These are phyloP conservation scores for Cinchona pubescens DNA, from an alignment of 257 asterid species.

Conservation along the genomic window DNA sequence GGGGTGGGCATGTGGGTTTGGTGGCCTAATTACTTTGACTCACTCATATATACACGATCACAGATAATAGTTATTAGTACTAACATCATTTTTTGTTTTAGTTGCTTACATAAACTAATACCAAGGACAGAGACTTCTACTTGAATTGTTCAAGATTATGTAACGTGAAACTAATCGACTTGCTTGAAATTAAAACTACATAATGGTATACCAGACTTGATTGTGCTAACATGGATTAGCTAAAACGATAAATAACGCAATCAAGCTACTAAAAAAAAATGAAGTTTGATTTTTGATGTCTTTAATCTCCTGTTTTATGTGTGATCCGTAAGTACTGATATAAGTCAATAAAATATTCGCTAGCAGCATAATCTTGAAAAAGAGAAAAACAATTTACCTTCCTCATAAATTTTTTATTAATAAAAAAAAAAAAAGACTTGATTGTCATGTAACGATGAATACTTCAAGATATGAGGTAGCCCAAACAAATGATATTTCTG, in stretches of 20 bases:
- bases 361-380: too few species aligned
- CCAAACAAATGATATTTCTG: not conserved
- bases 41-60: not conserved
- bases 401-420: too few species aligned
- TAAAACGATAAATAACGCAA: too few species aligned
- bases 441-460: not conserved
- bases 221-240: too few species aligned
- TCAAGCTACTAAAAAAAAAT: too few species aligned
- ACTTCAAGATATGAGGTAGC: not conserved
- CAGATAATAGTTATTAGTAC: not conserved
- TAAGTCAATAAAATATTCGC: too few species aligned
- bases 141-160: not conserved
- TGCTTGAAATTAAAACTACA: not conserved
- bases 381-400: too few species aligned
- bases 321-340: too few species aligned
- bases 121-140: not conserved
- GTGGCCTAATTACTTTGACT: conserved; percentile 14
- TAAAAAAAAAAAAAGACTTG: not conserved
- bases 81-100: not conserved
- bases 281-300: too few species aligned
- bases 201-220: too few species aligned
- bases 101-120: not conserved
- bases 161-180: not conserved
- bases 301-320: too few species aligned
- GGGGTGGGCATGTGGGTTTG: conserved; percentile 4